These are phyloP conservation scores for Botrytis aclada DNA, from an alignment of 2,329 filamentous ascomycete genomes.

Conservation along the genomic window DNA sequence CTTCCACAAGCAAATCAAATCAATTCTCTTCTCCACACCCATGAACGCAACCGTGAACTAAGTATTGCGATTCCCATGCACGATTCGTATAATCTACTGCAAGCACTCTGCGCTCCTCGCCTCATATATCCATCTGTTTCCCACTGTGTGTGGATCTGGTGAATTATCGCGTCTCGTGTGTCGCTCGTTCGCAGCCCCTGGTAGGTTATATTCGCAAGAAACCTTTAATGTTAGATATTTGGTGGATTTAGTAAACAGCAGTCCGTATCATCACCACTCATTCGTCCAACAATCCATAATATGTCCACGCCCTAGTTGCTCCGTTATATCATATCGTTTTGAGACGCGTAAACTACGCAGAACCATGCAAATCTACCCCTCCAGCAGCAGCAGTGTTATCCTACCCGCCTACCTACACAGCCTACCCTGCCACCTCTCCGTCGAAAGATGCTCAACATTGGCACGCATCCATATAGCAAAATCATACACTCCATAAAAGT, in stretches of 20 bases:
- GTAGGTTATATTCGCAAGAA: background rate
- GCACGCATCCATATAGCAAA: too few relatives aligned
- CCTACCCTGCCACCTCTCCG: too few relatives aligned
- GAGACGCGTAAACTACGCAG: background rate
- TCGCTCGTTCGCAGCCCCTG: background rate
- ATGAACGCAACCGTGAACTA: background rate
- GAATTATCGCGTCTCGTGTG: background rate
- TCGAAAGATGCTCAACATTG: too few relatives aligned
- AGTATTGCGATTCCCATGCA: background rate
- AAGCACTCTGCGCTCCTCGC: background rate
- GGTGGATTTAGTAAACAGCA: background rate
- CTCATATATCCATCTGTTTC: background rate
- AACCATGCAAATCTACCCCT: background rate
- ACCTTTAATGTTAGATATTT: background rate
- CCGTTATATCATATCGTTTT: background rate
- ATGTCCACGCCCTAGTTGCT: background rate
- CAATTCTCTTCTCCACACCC: background rate
- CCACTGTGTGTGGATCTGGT: accelerated
- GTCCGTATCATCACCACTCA: background rate
- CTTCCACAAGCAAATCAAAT: background rate
- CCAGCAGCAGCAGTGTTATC: too few relatives aligned
- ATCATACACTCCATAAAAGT: too few relatives aligned
- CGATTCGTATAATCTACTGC: background rate
- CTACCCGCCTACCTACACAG: background rate
- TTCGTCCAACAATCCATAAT: background rate